Evolutionary conservation across 2,329 filamentous ascomycete genomes (phyloP).

Genomic region (Westerdykella ornata): DNA sequence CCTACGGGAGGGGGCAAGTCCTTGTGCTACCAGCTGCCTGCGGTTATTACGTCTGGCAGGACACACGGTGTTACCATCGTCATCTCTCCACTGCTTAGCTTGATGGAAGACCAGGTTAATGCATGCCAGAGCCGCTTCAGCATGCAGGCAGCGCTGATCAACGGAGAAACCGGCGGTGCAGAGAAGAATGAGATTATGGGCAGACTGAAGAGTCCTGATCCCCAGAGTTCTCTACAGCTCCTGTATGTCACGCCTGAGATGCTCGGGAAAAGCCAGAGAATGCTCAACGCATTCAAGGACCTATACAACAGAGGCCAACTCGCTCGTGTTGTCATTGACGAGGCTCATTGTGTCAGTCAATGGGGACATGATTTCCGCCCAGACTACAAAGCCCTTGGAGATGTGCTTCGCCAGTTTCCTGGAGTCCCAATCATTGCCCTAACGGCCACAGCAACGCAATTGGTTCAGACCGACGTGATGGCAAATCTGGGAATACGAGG

Average conservation of each 20-base stretch:
- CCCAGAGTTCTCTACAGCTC: conserved; percentile 73
- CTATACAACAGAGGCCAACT: conserved; percentile 67
- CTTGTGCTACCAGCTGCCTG: conserved; percentile 90
- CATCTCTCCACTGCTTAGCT: conserved; percentile 84
- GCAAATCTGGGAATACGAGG: conserved; percentile 78
- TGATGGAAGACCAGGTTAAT: conserved; percentile 95
- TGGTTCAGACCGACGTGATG: conserved; percentile 86
- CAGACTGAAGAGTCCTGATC: conserved; percentile 54
- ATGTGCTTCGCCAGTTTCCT: conserved; percentile 64
- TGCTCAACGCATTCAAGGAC: conserved; percentile 58
- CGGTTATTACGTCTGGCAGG: conserved; percentile 71
- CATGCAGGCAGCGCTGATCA: conserved; percentile 76
- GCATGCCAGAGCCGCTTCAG: conserved; percentile 63
- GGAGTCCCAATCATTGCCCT: conserved; percentile 87
- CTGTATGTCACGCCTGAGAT: conserved; percentile 97
- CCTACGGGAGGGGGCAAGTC: conserved; percentile 96
- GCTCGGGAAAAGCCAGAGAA: conserved; percentile 71
- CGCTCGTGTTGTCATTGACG: conserved; percentile 90
- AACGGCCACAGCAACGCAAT: conserved; percentile 89
- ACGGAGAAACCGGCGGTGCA: conserved; percentile 61
- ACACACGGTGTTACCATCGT: conserved; percentile 87
- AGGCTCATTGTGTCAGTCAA: conserved; percentile 95
- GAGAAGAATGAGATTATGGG: conserved; percentile 62
- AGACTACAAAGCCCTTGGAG: conserved; percentile 83
- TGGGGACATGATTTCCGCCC: conserved; percentile 98